Conservation (phyloP, 2,329 filamentous ascomycete genomes). For the Claviceps arundinis region DNA sequence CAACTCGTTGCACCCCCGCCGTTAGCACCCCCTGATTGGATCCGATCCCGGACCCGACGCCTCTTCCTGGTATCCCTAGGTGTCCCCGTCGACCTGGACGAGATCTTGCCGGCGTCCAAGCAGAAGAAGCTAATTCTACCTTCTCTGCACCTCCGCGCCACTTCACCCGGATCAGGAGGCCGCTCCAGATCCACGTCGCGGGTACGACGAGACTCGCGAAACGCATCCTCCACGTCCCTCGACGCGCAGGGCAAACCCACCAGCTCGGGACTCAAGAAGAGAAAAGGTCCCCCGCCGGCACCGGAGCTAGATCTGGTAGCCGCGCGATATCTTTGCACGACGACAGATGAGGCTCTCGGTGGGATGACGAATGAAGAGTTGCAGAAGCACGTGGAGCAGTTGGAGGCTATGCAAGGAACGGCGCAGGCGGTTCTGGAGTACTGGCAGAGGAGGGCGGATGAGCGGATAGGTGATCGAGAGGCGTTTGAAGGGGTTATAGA, state of each 20-base stretch:
- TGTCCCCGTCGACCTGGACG: conserved; percentile 90
- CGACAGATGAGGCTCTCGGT: conserved; percentile 68
- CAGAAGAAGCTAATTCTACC: conserved; percentile 95
- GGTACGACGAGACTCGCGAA: conserved; percentile 33
- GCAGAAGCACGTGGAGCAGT: conserved; percentile 51
- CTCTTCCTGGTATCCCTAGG: conserved; percentile 92
- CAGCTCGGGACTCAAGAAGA: conserved; percentile 22
- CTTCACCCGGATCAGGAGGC: conserved; percentile 40
- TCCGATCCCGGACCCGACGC: conserved; percentile 84
- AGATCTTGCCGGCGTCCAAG: conserved; percentile 92
- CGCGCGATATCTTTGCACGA: conserved; percentile 65
- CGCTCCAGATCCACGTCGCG: conserved; percentile 37
- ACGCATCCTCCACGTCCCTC: conserved; percentile 44
- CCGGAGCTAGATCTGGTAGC: conserved; percentile 69
- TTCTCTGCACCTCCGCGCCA: conserved; percentile 60
- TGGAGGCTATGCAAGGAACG: conserved; percentile 56
- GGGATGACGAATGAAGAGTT: conserved; percentile 73
- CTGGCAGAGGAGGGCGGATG: conserved; percentile 77
- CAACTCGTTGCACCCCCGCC: conserved; percentile 91
- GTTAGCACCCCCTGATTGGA: conserved; percentile 93
- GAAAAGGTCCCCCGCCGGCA: conserved; percentile 49
- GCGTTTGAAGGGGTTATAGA: conserved; percentile 95
- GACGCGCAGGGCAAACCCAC: conserved; percentile 44
- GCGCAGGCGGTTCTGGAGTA: conserved; percentile 73
- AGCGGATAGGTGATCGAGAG: conserved; percentile 79